Evolutionary conservation across 345 rosid species (phyloP).

Genomic region (Boechera stricta): DNA sequence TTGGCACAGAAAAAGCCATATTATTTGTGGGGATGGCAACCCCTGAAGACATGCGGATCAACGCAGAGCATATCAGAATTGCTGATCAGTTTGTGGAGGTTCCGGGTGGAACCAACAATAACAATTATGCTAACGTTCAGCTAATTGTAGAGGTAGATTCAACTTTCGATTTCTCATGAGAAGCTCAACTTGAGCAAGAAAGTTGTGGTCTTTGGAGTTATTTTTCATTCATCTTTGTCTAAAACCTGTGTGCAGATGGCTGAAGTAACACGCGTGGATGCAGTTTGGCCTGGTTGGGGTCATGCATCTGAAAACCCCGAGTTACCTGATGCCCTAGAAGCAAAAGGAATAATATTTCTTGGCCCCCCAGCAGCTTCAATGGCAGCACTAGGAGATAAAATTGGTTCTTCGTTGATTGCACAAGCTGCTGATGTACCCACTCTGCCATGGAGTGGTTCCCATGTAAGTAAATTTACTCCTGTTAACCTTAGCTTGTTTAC

Average conservation of each 20-base stretch:
- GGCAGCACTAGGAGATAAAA: slow-evolving; percentile 98
- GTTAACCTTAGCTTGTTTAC: slow-evolving; percentile 11
- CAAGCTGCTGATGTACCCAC: slow-evolving; percentile 99
- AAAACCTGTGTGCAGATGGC: slow-evolving; percentile 73
- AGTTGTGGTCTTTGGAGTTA: slow-evolving; percentile 2
- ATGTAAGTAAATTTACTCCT: slow-evolving; percentile 53
- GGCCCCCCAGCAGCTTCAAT: slow-evolving; percentile 92
- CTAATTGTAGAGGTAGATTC: slow-evolving; percentile 91
- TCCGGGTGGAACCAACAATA: slow-evolving; percentile 99
- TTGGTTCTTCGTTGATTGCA: slow-evolving; percentile 99
- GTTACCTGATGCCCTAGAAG: slow-evolving; percentile 85
- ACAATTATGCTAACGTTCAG: slow-evolving; percentile 98
- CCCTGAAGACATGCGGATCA: slow-evolving; percentile 99
- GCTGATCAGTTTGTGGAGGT: slow-evolving; percentile 99
- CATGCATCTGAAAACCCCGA: slow-evolving; percentile 99
- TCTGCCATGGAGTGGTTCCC: slow-evolving; percentile 99
- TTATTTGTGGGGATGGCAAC: slow-evolving; percentile 99
- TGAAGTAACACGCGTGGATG: slow-evolving; percentile 95
- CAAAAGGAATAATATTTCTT: slow-evolving; percentile 89
- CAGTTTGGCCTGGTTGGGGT: slow-evolving; percentile 99
- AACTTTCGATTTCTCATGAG: not conserved
- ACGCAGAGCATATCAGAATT: slow-evolving; percentile 96
- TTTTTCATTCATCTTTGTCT: slow-evolving; percentile 23
- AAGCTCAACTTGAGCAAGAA: slow-evolving; percentile 5
- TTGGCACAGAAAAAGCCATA: slow-evolving; percentile 94